phyloP scores from a whole-genome alignment of 768 basidiomycete species.

The Phallus indusiatus region DNA sequence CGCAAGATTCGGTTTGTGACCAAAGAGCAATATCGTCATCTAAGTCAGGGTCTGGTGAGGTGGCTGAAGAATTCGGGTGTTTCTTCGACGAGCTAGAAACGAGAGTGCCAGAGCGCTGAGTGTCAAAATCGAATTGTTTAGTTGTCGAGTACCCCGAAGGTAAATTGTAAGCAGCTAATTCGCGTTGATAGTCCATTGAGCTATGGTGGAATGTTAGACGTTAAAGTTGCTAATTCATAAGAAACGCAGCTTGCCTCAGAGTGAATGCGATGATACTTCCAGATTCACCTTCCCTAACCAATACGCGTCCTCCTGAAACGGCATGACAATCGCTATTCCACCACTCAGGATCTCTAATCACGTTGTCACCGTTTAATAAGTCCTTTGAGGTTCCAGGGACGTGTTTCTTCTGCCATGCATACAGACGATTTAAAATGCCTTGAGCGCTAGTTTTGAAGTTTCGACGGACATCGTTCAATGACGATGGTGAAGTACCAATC shows the following conservation, averaged over 20 bases:
- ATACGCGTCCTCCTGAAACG: slow-evolving; percentile 55
- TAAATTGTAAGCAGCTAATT: slow-evolving; percentile 24
- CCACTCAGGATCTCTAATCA: slow-evolving; percentile 50
- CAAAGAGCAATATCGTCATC: slow-evolving; percentile 38
- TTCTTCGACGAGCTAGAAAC: slow-evolving; percentile 18
- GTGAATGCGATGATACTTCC: slow-evolving; percentile 74
- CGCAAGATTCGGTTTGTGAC: slow-evolving; percentile 42
- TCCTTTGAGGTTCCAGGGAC: slow-evolving; percentile 21
- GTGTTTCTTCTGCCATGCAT: slow-evolving; percentile 61
- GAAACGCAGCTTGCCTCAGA: slow-evolving; percentile 37
- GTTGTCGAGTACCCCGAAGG: slow-evolving; percentile 1
- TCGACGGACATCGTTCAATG: slow-evolving; percentile 55
- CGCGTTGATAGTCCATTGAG: slow-evolving; percentile 47
- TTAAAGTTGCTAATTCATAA: neutral
- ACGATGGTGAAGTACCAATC: slow-evolving; percentile 30
- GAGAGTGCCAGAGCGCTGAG: neutral
- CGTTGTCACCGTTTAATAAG: slow-evolving; percentile 12
- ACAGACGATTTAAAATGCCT: slow-evolving; percentile 44
- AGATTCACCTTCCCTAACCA: slow-evolving; percentile 65
- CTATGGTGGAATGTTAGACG: slow-evolving; percentile 25
- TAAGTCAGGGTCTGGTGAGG: slow-evolving; percentile 49
- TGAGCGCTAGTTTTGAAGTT: slow-evolving; percentile 43
- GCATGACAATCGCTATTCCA: slow-evolving; percentile 53
- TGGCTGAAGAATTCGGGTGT: slow-evolving; percentile 33
- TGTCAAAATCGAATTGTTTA: slow-evolving; percentile 1